Percentiles rank a stretch among this genome's conserved stretches.
Evolutionary conservation across 495 filamentous ascomycete species (phyloP).

Genomic region (Lophiotrema nucula): DNA sequence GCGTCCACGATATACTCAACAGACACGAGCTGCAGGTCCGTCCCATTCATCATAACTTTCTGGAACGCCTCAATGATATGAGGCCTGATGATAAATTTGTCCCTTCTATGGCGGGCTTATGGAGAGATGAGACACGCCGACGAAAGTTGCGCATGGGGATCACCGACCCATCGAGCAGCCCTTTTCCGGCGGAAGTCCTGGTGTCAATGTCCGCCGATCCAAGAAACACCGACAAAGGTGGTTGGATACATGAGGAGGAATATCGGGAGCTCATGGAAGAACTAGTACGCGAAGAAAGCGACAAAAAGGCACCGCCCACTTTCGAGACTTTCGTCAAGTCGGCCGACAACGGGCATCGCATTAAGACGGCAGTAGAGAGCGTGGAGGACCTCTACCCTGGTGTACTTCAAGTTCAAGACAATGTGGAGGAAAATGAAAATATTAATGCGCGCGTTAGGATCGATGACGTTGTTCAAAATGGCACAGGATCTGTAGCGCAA

Average conservation of each 20-base stretch:
- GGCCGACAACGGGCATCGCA: slow-evolving; percentile 50
- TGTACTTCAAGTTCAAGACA: slow-evolving; percentile 46
- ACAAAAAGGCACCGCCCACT: slow-evolving; percentile 49
- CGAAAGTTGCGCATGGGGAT: slow-evolving; percentile 68
- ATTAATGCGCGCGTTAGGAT: neutral
- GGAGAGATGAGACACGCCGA: slow-evolving; percentile 84
- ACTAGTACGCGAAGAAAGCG: slow-evolving; percentile 62
- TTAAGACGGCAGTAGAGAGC: slow-evolving; percentile 78
- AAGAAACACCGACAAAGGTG: slow-evolving; percentile 62
- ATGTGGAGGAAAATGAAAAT: neutral
- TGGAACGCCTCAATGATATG: slow-evolving; percentile 66
- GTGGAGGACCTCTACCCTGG: slow-evolving; percentile 80
- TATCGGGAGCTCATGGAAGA: slow-evolving; percentile 61
- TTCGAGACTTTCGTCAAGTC: slow-evolving; percentile 65
- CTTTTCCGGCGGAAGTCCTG: slow-evolving; percentile 75
- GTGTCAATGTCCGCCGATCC: slow-evolving; percentile 82
- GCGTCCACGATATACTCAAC: slow-evolving; percentile 86
- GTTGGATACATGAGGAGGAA: slow-evolving; percentile 92
- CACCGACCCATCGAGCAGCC: slow-evolving; percentile 61
- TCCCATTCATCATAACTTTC: slow-evolving; percentile 81
- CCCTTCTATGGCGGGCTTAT: slow-evolving; percentile 89
- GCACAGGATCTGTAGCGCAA: neutral
- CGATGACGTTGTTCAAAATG: neutral
- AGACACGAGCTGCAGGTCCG: slow-evolving; percentile 68
- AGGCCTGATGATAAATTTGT: slow-evolving; percentile 73